Conservation (phyloP, 805 yeast species). For the Myxozyma vanderwaltii region DNA sequence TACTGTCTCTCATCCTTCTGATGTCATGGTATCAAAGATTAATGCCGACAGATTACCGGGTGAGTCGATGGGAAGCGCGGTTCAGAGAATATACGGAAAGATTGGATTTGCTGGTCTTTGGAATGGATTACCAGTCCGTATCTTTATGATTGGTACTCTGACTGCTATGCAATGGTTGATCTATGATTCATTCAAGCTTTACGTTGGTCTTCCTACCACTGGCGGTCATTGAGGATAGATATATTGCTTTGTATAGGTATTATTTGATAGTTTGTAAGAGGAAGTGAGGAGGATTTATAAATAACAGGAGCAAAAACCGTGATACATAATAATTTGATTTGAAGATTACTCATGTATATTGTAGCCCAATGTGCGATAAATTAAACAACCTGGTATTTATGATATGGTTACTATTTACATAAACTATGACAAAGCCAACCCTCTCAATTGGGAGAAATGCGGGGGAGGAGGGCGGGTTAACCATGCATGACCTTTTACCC, state of each 20-base stretch:
- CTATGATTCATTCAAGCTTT: conserved; percentile 51
- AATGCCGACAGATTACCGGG: conserved; percentile 66
- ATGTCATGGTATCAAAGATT: conserved; percentile 92
- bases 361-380: too few relatives aligned
- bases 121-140: conserved; percentile 93
- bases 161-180: conserved; percentile 97
- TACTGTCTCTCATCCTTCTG: conserved; percentile 93
- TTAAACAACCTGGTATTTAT: too few relatives aligned
- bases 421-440: too few relatives aligned
- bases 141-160: conserved; percentile 93
- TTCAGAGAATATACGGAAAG: conserved; percentile 67
- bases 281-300: too few relatives aligned
- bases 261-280: not conserved
- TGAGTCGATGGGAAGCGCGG: conserved; percentile 62
- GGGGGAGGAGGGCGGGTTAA: not conserved
- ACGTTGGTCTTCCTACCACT: conserved; percentile 14
- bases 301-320: too few relatives aligned
- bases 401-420: too few relatives aligned
- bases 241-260: not conserved
- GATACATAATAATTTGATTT: too few relatives aligned
- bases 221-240: conserved; percentile 6
- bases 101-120: conserved; percentile 93
- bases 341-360: too few relatives aligned
- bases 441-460: not conserved
- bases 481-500: not conserved